These are phyloP conservation scores for Aspergillus panamensis DNA, from an alignment of 495 filamentous ascomycete genomes.

Conservation along the genomic window DNA sequence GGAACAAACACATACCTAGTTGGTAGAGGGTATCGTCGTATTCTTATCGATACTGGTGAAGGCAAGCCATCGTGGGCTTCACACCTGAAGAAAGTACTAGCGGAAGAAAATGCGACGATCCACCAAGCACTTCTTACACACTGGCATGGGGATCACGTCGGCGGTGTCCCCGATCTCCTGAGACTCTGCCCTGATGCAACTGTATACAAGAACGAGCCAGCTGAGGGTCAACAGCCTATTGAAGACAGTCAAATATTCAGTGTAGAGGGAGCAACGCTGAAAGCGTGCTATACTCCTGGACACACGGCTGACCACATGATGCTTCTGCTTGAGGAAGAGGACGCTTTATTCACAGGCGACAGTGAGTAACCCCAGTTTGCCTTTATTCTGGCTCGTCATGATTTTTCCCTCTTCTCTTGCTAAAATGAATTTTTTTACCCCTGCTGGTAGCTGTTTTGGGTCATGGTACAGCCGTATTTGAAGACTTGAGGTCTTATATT, in stretches of 20 bases:
- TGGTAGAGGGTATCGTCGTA: slow-evolving; percentile 60
- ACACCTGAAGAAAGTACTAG: slow-evolving; percentile 58
- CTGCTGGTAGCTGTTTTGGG: slow-evolving; percentile 66
- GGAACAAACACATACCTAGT: slow-evolving; percentile 87
- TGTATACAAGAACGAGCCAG: slow-evolving; percentile 51
- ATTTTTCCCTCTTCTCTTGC: background rate
- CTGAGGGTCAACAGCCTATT: slow-evolving; percentile 45
- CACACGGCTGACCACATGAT: slow-evolving; percentile 86
- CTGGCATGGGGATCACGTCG: slow-evolving; percentile 83
- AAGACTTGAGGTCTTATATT: slow-evolving; percentile 73
- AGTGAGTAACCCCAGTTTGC: slow-evolving; percentile 38
- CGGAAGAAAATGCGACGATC: slow-evolving; percentile 62
- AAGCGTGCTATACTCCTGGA: slow-evolving; percentile 74
- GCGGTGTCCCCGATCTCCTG: slow-evolving; percentile 66
- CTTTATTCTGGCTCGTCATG: background rate
- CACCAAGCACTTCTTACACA: slow-evolving; percentile 73
- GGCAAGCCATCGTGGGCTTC: slow-evolving; percentile 59
- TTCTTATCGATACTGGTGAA: slow-evolving; percentile 80
- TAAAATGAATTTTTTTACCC: background rate
- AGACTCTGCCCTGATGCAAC: slow-evolving; percentile 54
- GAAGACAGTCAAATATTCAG: slow-evolving; percentile 67
- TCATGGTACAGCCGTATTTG: slow-evolving; percentile 90
- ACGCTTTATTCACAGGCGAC: slow-evolving; percentile 90
- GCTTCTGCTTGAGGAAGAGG: slow-evolving; percentile 65
- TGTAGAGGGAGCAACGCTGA: slow-evolving; percentile 73